Conservation (phyloP, 1,284 basidiomycete species). For the Erythrobasidium hasegawianum region DNA sequence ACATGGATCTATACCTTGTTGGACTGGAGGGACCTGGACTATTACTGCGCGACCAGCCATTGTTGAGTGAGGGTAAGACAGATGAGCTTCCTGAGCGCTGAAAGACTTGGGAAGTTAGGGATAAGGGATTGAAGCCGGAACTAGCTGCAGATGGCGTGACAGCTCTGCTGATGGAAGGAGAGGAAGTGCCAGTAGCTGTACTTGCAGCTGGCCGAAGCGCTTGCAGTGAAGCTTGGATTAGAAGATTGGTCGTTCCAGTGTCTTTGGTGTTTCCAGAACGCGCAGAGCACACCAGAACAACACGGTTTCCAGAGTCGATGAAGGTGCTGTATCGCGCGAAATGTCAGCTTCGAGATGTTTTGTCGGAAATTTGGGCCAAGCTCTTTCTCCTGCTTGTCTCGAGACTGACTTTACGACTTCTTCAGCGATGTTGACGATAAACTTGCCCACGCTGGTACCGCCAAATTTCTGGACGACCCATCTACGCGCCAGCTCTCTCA, state of each 20-base stretch:
- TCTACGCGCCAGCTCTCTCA: conserved; percentile 7
- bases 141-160: conserved; percentile 34
- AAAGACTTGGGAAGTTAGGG: conserved; percentile 31
- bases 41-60: conserved; percentile 21
- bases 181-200: conserved; percentile 14
- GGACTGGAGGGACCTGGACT: conserved; percentile 16
- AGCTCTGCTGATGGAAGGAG: conserved; percentile 36
- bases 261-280: conserved; percentile 92
- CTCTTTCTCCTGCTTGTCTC: not conserved
- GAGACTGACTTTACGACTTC: conserved; percentile 76
- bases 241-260: conserved; percentile 88
- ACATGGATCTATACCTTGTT: conserved; percentile 16
- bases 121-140: conserved; percentile 36
- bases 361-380: not conserved
- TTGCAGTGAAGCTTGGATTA: conserved; percentile 80
- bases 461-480: conserved; percentile 98
- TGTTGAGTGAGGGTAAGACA: conserved; percentile 41
- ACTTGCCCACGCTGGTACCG: conserved; percentile 95
- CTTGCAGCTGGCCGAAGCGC: conserved; percentile 56
- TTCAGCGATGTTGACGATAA: conserved; percentile 64
- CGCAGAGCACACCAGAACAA: conserved; percentile 93
- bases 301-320: conserved; percentile 67
- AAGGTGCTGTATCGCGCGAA: conserved; percentile 63
- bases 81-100: conserved; percentile 37
- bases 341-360: conserved; percentile 6